Evolutionary conservation across 2,329 filamentous ascomycete species (phyloP).

Genomic region (Colletotrichum melonis): DNA sequence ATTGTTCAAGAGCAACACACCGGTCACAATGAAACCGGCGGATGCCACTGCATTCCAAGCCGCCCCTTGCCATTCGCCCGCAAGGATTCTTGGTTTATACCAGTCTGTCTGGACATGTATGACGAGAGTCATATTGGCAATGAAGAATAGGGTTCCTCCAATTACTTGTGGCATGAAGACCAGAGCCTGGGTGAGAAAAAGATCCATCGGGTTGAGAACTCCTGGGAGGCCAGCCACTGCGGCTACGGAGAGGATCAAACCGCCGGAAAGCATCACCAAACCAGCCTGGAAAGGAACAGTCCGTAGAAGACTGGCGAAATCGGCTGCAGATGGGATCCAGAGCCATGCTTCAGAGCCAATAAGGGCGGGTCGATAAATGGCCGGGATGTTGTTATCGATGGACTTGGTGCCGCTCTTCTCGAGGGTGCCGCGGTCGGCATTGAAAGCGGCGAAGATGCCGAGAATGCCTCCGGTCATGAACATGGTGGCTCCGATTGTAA

Average conservation of each 20-base stretch:
- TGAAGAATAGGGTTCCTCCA: conserved; percentile 1
- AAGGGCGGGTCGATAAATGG: conserved; percentile 7
- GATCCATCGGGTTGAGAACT: not conserved
- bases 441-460: conserved; percentile 1
- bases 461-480: not conserved
- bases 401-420: conserved; percentile 5
- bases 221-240: not conserved
- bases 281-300: not conserved
- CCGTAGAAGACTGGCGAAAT: not conserved
- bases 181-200: not conserved
- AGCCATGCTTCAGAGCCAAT: conserved; percentile 5
- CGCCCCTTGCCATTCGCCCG: not conserved
- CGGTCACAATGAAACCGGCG: not conserved
- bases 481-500: not conserved
- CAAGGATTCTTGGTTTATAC: conserved; percentile 2
- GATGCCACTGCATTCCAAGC: not conserved
- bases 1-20: not conserved
- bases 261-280: not conserved
- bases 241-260: not conserved
- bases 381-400: not conserved
- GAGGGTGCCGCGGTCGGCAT: conserved; percentile 5
- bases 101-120: not conserved
- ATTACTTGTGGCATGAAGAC: conserved; percentile 7
- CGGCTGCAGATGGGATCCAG: not conserved
- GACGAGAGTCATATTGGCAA: not conserved